Evolutionary conservation across 345 rosid species (phyloP).

Genomic region (thale cress (Arabidopsis thaliana)): TAIR10.1 NC_003075.7:17434001-17434500

Average conservation of each 20-base stretch:
- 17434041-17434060: constrained; percentile 51
- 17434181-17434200: not conserved
- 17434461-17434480: constrained; percentile 54
- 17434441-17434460: constrained; percentile 93
- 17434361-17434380: constrained; percentile 63
- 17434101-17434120: constrained; percentile 52
- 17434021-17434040: constrained; percentile 50
- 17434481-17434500: constrained; percentile 17
- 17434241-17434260: constrained; percentile 35
- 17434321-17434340: constrained; percentile 90
- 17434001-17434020: constrained; percentile 52
- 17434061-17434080: constrained; percentile 53
- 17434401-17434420: constrained; percentile 91
- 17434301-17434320: constrained; percentile 58
- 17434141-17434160: constrained; percentile 46
- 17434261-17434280: constrained; percentile 35
- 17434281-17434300: constrained; percentile 34
- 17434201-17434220: not conserved
- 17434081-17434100: constrained; percentile 62
- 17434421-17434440: constrained; percentile 90
- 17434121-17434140: constrained; percentile 65
- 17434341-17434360: constrained; percentile 85
- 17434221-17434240: constrained; percentile 26
- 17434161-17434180: constrained; percentile 17
- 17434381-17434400: constrained; percentile 90